Evolutionary conservation across 805 yeast species (phyloP), one percentile per base, ranked within the genome.

Genomic region (Scheffersomyces amazonensis): DNA sequence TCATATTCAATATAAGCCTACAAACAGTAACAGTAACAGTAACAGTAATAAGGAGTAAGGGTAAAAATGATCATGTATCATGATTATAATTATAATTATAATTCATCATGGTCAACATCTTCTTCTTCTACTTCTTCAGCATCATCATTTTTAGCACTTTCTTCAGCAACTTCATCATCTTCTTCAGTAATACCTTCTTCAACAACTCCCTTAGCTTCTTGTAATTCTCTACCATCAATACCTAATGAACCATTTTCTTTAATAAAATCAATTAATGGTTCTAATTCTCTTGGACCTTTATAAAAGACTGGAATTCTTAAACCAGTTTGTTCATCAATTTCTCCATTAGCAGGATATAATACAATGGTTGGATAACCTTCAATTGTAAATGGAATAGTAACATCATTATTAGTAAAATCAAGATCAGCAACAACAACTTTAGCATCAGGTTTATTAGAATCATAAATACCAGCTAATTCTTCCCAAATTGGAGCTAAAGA

Each of bases 301-400:
- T 72, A 90, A 28, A 71, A 66, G 43, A 89, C 62, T 46, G 86
- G 85, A 43, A 56, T 46, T 64, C 73, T 68, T 46, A 69, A 46
- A 27, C 75, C 75, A 23, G 72, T 62, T 48, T 56, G 53, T 39
- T 59, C 64, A 50, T 69, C 72, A 28, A 64, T 44, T 40, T 62
- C 61, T 42, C 72, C 74, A 47, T 68, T 62, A 47, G 96, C 98
- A 55, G 96, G 96, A 75, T 81, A 93, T 41, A 91, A 75, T 58
- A 84, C 76, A 52, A 93, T 70, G 40, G 97, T 91, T 67, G 99
- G 99, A 76, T 87, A 93, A 40, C 97, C 96, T 47, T 76, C 70
- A 51, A 93, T 81, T 33, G 80, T 81, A 36, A 51, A 35, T 24
- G 67, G 61, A 49, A 86, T 84, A 41, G 80, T 83, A 44, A 91